Conservation (phyloP, 2,329 filamentous ascomycete genomes). For the Zymoseptoria crescenta region DNA sequence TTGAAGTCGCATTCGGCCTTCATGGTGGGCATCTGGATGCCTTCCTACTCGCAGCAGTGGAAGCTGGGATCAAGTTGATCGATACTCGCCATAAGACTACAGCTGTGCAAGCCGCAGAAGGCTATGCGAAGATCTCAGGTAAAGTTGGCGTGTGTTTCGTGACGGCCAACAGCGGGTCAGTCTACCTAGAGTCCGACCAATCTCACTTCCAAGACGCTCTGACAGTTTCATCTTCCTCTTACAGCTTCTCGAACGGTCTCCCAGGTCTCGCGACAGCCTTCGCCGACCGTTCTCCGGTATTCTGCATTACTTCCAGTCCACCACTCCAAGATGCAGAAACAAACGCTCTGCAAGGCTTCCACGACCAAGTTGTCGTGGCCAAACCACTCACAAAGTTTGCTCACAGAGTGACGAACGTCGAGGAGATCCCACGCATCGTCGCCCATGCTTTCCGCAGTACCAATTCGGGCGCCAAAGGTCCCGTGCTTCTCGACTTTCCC, state of each 20-base stretch:
- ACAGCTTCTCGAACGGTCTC: conserved; percentile 39
- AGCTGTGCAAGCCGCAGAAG: conserved; percentile 42
- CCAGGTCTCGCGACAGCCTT: conserved; percentile 41
- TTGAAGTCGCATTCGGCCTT: conserved; percentile 40
- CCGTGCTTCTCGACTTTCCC: conserved; percentile 33
- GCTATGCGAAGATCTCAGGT: conserved; percentile 38
- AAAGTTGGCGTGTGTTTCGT: conserved; percentile 42
- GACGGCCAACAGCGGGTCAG: conserved; percentile 42
- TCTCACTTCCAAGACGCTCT: not conserved
- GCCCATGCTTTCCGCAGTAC: conserved; percentile 36
- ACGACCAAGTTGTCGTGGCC: conserved; percentile 40
- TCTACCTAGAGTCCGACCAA: no score
- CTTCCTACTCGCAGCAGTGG: conserved; percentile 39
- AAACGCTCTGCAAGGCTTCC: conserved; percentile 40
- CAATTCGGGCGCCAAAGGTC: conserved; percentile 35
- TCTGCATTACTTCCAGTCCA: conserved; percentile 40
- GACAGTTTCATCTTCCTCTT: not conserved
- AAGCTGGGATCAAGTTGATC: conserved; percentile 36
- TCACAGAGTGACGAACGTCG: conserved; percentile 37
- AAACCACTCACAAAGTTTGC: conserved; percentile 41
- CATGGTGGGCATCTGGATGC: conserved; percentile 44
- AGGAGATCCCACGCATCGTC: conserved; percentile 40
- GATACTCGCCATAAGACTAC: conserved; percentile 43
- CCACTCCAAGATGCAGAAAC: conserved; percentile 40
- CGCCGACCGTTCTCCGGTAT: conserved; percentile 38